Conservation (phyloP, 306 rosid species). For the Gastrolobium bilobum region DNA sequence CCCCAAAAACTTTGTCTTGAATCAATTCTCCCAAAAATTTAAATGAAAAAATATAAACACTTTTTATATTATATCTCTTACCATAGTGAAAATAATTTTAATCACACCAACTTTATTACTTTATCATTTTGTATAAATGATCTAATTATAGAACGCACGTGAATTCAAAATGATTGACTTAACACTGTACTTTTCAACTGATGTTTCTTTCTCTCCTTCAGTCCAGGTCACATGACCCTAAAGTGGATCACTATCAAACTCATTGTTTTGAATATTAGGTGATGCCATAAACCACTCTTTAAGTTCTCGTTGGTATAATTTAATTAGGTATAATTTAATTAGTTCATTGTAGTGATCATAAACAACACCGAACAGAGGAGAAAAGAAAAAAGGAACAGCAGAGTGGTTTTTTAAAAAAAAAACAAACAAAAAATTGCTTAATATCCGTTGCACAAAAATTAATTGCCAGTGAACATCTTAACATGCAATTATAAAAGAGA, state of each 20-base stretch:
- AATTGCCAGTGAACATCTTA: conserved; percentile 27
- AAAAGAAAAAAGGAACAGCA: not conserved
- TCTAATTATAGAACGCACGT: conserved; percentile 30
- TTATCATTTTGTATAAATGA: no score
- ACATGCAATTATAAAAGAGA: conserved; percentile 18
- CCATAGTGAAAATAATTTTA: no score
- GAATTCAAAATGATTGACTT: conserved; percentile 45
- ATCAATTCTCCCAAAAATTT: no score
- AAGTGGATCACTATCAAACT: conserved; percentile 32
- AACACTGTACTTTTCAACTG: conserved; percentile 23
- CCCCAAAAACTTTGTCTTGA: no score
- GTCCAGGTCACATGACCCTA: conserved; percentile 37
- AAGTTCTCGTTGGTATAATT: conserved; percentile 4
- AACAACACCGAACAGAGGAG: conserved; percentile 4
- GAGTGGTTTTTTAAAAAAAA: not conserved
- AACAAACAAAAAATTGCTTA: not conserved
- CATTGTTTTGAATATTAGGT: conserved; percentile 14
- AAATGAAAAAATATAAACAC: no score
- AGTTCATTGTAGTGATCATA: conserved; percentile 5
- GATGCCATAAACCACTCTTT: conserved; percentile 17
- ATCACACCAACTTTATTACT: no score
- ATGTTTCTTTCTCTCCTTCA: conserved; percentile 1
- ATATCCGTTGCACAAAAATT: conserved; percentile 1
- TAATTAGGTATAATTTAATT: conserved; percentile 9
- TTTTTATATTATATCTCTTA: no score